phyloP scores from a whole-genome alignment of 1,139 yeast species.

The Candida sanyaensis region DNA sequence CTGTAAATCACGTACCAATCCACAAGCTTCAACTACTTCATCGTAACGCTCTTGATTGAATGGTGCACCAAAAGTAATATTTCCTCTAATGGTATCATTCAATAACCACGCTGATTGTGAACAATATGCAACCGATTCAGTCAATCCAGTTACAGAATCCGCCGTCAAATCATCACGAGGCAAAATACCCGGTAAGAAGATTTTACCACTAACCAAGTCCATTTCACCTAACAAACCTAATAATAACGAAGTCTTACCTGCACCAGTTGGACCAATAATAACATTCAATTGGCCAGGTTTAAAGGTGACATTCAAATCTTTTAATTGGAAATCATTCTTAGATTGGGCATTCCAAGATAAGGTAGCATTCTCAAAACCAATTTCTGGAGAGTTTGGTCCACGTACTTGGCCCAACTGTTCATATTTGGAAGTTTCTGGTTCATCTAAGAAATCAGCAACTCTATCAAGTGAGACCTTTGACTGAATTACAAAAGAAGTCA shows the following conservation, averaged over 20 bases:
- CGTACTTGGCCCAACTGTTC: constrained; percentile 63
- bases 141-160: constrained; percentile 74
- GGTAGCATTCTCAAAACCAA: constrained; percentile 84
- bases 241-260: constrained; percentile 90
- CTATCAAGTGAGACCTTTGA: constrained; percentile 89
- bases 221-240: constrained; percentile 94
- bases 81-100: constrained; percentile 83
- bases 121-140: constrained; percentile 93
- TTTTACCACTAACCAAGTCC: constrained; percentile 71
- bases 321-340: constrained; percentile 67
- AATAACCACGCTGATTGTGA: constrained; percentile 95
- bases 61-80: constrained; percentile 76
- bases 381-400: constrained; percentile 60
- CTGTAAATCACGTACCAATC: constrained; percentile 77
- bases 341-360: constrained; percentile 71
- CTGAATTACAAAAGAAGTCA: constrained; percentile 82
- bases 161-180: constrained; percentile 71
- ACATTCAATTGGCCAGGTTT: constrained; percentile 77
- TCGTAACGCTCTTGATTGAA: constrained; percentile 75
- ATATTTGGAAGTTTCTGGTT: constrained; percentile 81
- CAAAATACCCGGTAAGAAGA: constrained; percentile 74
- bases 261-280: constrained; percentile 89
- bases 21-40: constrained; percentile 83
- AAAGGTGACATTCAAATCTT: constrained; percentile 71
- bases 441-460: constrained; percentile 75